Evolutionary conservation across 805 yeast species (phyloP), one percentile per base, ranked within the genome.

Genomic region (Kodamaea leandrae): DNA sequence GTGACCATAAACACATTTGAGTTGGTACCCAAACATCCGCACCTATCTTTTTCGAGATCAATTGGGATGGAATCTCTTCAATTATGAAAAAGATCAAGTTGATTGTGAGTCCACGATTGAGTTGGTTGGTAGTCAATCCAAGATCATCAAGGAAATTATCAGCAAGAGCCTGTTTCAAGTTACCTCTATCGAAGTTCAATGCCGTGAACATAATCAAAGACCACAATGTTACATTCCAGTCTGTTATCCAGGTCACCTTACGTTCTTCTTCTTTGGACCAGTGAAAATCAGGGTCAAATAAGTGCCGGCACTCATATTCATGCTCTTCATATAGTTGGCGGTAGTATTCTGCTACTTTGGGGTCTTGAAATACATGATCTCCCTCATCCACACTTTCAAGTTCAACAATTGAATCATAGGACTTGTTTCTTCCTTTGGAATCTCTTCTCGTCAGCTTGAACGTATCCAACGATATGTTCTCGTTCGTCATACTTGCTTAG

Each of bases 11-110:
- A 4, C 48, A 42, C 56, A 60, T 58, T 33, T 57, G 63, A 14
- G 49, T 41, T 4, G 61, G 61, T 13, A 57, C 51, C 39, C 53
- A 57, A 6, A 49, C 40, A 35, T 54, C 86, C 3, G 83, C 76
- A 10, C 87, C 88, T 25, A 82, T 39, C 39, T 67, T 69, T 56
- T 82, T 81, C n/a, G 83, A 75, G 23, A 82, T 64, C 47, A 82
- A 63, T 52, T 82, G 86, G 2, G 85, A 79, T 0, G 87, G 87
- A 9, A 82, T 56, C 55, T 82, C 87, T 13, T 83, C 76, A 16
- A 62, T 50, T 38, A 81, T 55, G 51, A 82, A 82, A 34, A 74
- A 64, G 5, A 78, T 63, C 45, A 68, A 63, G 50, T 74, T 74
- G 29, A 82, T 66, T 3, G 83, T 78, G 45, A 67, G 73, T 16